Base-by-base conservation (phyloP, 805 yeast species). In the Maudiozyma turicensis region DNA sequence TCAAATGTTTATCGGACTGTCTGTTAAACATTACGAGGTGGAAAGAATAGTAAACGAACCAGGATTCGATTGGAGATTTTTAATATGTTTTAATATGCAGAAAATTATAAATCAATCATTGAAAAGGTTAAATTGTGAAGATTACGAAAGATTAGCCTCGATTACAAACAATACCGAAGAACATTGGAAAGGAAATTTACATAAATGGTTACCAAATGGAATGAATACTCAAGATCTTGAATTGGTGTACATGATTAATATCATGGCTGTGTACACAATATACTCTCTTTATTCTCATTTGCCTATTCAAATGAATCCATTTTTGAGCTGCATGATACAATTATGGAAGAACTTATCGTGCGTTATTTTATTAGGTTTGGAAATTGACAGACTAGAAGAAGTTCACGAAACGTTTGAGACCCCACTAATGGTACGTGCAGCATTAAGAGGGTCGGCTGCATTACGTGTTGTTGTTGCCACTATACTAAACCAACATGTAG, bases 331-430 rank as follows among this genome's bases (percentile, higher is more conserved):
- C 44, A 75, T 81, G 51, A 65, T 82, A 8, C 76, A 77, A 44
- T 58, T 78, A 6, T 85, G 93, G 91, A 81, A 82, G 55, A 73
- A 77, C 40, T 78, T 80, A 56, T 81, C 89, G 2, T 74, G 73
- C 50, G 72, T 81, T 2, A 72, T 84, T 1, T 62, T 77, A 8
- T 63, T 80, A 7, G 86, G 87, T 0, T 64, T 84, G 6, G 85
- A 81, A 55, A 72, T 78, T 34, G 84, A 79, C 57, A 62, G 82
- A 52, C 72, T 73, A 48, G 82, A 76, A 58, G 72, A 68, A 41
- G 60, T 60, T 5, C 65, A 65, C 31, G 70, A 60, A 40, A 59
- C 64, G 5, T 64, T 54, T 43, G 64, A 62, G 6, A 69, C 75
- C 0, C 84, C 84, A 7, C 63, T 68, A 35, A 58, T 73, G 11